Conservation (phyloP, 371 early-diverging fungal genomes). For the Neoconidiobolus thromboides region DNA sequence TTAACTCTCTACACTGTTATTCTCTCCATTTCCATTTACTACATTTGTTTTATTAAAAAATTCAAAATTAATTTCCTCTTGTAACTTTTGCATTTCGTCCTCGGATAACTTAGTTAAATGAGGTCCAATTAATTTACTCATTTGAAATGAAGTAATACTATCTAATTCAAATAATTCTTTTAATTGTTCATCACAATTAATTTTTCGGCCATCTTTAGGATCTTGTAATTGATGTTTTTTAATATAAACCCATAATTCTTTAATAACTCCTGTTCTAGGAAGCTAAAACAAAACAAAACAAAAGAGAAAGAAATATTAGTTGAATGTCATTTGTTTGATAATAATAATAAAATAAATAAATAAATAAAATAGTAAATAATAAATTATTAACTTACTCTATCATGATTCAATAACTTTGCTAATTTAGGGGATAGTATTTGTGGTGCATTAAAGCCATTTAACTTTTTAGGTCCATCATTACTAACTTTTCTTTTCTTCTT, state of each 20-base stretch:
- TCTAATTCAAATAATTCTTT: constrained; percentile 26
- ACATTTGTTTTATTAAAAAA: too few species aligned
- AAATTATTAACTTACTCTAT: constrained; percentile 16
- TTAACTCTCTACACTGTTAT: too few species aligned
- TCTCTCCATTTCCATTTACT: too few species aligned
- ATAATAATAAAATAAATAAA: too few species aligned
- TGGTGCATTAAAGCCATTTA: constrained; percentile 5
- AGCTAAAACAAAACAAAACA: constrained; percentile 13
- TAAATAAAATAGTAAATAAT: neutral
- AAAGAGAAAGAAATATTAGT: neutral
- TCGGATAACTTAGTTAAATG: constrained; percentile 13
- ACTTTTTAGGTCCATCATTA: constrained; percentile 6
- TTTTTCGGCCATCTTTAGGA: constrained; percentile 28
- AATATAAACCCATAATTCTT: constrained; percentile 32
- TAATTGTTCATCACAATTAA: constrained; percentile 28
- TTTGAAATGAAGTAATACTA: constrained; percentile 28
- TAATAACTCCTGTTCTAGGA: constrained; percentile 30
- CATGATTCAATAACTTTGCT: constrained; percentile 22
- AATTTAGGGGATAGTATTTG: constrained; percentile 23
- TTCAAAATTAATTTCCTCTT: too few species aligned
- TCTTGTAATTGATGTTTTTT: constrained; percentile 34
- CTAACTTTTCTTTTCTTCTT: constrained; percentile 5
- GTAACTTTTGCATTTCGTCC: constrained; percentile 6
- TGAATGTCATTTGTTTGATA: neutral
- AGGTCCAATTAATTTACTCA: constrained; percentile 30